Evolutionary conservation across 495 filamentous ascomycete species (phyloP).

Genomic region (Rhizodiscina lignyota): DNA sequence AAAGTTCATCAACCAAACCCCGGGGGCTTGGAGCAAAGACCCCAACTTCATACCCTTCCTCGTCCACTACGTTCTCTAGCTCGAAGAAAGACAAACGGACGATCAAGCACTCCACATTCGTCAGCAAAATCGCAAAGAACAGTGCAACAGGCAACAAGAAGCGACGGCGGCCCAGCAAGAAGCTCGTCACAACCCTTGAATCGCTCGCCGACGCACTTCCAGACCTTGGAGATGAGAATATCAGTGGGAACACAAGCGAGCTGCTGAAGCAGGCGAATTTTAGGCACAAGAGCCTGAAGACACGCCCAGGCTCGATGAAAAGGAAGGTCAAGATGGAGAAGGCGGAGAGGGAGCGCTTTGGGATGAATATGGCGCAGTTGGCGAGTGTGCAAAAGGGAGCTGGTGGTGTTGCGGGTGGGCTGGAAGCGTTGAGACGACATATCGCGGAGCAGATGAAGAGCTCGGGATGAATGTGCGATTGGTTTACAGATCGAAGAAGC

Average conservation of each 20-base stretch:
- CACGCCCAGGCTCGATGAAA: constrained; percentile 65
- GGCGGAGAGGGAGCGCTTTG: constrained; percentile 68
- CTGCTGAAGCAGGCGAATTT: constrained; percentile 30
- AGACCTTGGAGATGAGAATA: constrained; percentile 25
- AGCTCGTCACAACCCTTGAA: constrained; percentile 59
- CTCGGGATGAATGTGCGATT: too few relatives aligned
- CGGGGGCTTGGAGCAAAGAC: too few relatives aligned
- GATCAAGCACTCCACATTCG: constrained; percentile 59
- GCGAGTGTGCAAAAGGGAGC: too few relatives aligned
- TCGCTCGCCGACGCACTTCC: constrained; percentile 66
- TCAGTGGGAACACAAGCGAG: constrained; percentile 18
- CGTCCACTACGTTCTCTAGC: constrained; percentile 7
- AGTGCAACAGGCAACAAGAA: constrained; percentile 30
- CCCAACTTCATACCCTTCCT: not conserved
- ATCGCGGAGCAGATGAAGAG: too few relatives aligned
- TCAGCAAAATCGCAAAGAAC: constrained; percentile 56
- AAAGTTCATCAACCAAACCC: too few relatives aligned
- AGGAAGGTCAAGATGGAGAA: constrained; percentile 61
- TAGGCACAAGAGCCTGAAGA: constrained; percentile 52
- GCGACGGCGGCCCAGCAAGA: constrained; percentile 53
- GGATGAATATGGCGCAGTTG: constrained; percentile 55
- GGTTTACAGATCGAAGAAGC: too few relatives aligned
- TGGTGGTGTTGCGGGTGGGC: too few relatives aligned
- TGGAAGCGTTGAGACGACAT: too few relatives aligned
- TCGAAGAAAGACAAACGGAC: constrained; percentile 62